Evolutionary conservation across 2,329 filamentous ascomycete genomes (phyloP), one percentile per base, ranked within the genome.

Genomic region (Fusarium anthophilum): DNA sequence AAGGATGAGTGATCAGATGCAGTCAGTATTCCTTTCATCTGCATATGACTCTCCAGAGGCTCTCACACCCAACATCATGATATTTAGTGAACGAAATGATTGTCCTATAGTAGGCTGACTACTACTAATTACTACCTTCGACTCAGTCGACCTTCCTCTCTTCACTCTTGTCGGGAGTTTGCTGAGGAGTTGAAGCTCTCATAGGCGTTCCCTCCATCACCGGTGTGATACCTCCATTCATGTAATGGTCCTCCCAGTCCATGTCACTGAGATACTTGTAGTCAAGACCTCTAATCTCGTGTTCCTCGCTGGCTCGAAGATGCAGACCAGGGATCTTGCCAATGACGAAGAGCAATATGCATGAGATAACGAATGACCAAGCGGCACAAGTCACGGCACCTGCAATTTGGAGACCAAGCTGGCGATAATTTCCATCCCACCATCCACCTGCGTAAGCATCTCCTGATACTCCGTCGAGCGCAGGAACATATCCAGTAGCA

Each of bases 291-390:
- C 81, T 80, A 10, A 87, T 78, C 78, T 91, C 89, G 13, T 85
- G 87, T 62, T 90, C 87, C 63, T 90, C 87, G 3, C 82, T 86
- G 2, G 86, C 87, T 24, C 89, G 82, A 5, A 91, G 81, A 66
- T 89, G 87, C 66, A 89, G 82, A 2, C 88, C 88, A 0, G 89
- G 89, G 43, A 91, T 90, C 68, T 84, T 86, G 77, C 89, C 88
- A 76, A 90, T 86, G 69, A 89, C 79, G 66, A 89, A 87, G 2
- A 90, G 83, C 30, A 91, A 80, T 22, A 86, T 76, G 68, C 85
- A 86, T 2, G 86, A 88, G 14, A 90, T 82, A 32, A 84, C 75
- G 70, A 91, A 90, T 0, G 87, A 87, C 82, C 88, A 91, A 0
- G 82, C 80, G 1, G 88, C 87, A 68, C 88, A 89, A 1, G 88